A percentile compares a stretch with the other conserved stretches of the same genome.
Evolutionary conservation across 1,284 basidiomycete genomes (phyloP).

Genomic region (Cronartium ribicola): DNA sequence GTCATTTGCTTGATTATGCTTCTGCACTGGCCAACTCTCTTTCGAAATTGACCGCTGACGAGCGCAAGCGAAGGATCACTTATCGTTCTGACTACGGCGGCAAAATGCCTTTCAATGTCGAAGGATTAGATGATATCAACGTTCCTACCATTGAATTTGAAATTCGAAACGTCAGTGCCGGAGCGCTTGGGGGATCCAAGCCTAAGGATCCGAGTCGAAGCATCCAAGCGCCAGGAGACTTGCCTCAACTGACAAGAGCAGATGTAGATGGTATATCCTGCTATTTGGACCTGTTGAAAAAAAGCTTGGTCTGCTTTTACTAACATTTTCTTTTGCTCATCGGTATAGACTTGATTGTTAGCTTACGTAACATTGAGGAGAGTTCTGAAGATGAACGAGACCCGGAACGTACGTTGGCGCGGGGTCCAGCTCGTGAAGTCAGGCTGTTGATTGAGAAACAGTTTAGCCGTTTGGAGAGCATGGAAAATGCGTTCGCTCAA

Average conservation of each 20-base stretch:
- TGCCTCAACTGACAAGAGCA: conserved; percentile 45
- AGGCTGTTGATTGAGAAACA: conserved; percentile 35
- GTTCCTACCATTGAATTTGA: conserved; percentile 39
- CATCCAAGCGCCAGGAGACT: conserved; percentile 35
- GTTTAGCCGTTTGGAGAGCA: conserved; percentile 26
- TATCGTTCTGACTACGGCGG: conserved; percentile 46
- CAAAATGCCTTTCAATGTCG: conserved; percentile 49
- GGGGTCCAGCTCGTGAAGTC: conserved; percentile 20
- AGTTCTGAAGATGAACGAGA: not conserved
- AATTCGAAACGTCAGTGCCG: conserved; percentile 11
- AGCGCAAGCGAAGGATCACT: conserved; percentile 43
- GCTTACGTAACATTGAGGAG: conserved; percentile 29
- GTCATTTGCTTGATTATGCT: conserved; percentile 44
- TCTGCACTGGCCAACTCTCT: conserved; percentile 41
- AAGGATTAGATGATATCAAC: conserved; percentile 36
- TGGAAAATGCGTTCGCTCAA: conserved; percentile 39
- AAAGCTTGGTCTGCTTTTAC: not conserved
- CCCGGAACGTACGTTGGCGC: not conserved
- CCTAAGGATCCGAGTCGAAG: conserved; percentile 40
- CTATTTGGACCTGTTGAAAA: not conserved
- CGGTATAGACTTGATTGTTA: conserved; percentile 14
- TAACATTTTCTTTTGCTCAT: not conserved
- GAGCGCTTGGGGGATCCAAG: not conserved
- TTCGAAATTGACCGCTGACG: conserved; percentile 42
- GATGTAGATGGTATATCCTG: conserved; percentile 43